Base-by-base conservation (phyloP, 441 rosid species). In the Gossypium schwendimanii region DNA sequence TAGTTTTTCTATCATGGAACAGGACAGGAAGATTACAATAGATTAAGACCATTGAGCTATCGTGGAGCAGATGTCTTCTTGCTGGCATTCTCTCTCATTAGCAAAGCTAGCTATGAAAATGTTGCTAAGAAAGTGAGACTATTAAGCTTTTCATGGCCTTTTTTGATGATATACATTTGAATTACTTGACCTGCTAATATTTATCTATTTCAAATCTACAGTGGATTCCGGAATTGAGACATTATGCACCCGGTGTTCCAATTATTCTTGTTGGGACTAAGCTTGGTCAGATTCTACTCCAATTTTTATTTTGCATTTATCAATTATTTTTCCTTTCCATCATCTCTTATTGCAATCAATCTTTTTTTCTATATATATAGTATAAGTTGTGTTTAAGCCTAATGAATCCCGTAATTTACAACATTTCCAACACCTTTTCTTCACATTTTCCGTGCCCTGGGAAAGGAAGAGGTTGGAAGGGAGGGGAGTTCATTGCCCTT, bases 171-270 rank as follows among this genome's bases (percentile, higher is more conserved):
- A 63, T 66, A 69, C 70, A 64, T 57, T 59, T 31, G n/a, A 36
- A 44, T 61, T 39, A 2, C 17, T n/a, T 52, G 54, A 59, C 60
- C 31, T 75, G 63, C 81, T 82, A 73, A 79, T 74, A 53, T 69
- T 58, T 44, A 10, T 20, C 12, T 23, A n/a, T 78, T 77, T 80
- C 41, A 57, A 26, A 71, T 70, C 65, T 39, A 15, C 79, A 93
- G 98, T 93, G 98, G 98, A 85, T 91, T 84, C 98, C 98, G 78
- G 98, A 93, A 69, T 84, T 93, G 85, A 85, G 91, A 86, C 96
- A 91, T 77, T 93, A 89, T 83, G 97, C 97, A n/a, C 97, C 98
- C 44, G 95, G 93, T 63, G 88, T 91, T 78, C 98, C 98, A 33
- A 82, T 93, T 72, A 84, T 93, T 77, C 98, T 93, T 61, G 97